Base-by-base conservation (phyloP, 2,329 filamentous ascomycete genomes). In the Cercospora zeina region DNA sequence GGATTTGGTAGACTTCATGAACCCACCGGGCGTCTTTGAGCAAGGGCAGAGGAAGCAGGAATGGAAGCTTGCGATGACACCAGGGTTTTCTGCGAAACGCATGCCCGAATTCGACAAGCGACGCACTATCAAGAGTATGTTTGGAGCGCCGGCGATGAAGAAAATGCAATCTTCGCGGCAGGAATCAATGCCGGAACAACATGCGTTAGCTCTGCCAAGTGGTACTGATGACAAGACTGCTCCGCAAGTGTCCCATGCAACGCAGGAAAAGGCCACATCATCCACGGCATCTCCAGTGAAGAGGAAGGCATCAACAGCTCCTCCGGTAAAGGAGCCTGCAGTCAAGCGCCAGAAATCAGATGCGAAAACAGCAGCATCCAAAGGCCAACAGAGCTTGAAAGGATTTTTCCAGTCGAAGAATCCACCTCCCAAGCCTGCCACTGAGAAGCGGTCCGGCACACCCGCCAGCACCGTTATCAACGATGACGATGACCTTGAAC, bases 101-200 rank as follows among this genome's bases (percentile, higher is more conserved):
- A 89, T 97, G 60, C 89, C 91, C 1, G 93, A 97, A 69, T 97
- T 97, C 69, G 86, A 93, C 71, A 87, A 88, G 62, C 86, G 95
- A 19, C 85, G 86, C 67, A 96, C 81, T 73, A 97, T 99, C 72
- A 90, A 89, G 69, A 92, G 96, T 72, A 97, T 99, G 95, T 97
- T 97, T 73, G 81, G 81, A 62, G 70, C 68, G 13, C 70, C 71
- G 14, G 59, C 54, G 2, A n/a, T 64, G 27, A 86, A 83, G 69
- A 87, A 83, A 56, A 10, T 60, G 4, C 55, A 62, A 53, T 58
- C 61, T 4, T 59, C 62, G 11, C 57, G 63, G 54, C 51, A 63
- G 24, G 58, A 34, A 31, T 34, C 50, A 45, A 9, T 30, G 11
- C 19, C 39, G n/a, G 37, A 59, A 21, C 6, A 33, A 59, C 24